phyloP scores from a whole-genome alignment of 306 rosid species.

The Pachyrhizus erosus region DNA sequence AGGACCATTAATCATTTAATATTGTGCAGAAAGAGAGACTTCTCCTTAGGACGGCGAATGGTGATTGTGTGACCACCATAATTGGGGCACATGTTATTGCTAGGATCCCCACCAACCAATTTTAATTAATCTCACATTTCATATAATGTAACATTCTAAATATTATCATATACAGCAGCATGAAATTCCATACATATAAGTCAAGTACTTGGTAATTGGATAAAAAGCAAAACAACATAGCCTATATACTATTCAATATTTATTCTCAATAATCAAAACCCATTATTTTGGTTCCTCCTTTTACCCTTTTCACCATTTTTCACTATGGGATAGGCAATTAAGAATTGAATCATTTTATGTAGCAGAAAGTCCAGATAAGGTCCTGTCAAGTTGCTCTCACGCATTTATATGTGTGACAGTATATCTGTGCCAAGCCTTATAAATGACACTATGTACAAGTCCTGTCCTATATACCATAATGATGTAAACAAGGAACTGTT shows the following conservation, averaged over 20 bases:
- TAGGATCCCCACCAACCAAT: constrained; percentile 58
- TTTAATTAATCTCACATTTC: constrained; percentile 47
- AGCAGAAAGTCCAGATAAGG: constrained; percentile 19
- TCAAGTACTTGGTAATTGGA: not conserved
- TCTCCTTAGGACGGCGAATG: constrained; percentile 46
- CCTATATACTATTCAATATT: not conserved
- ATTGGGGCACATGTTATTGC: constrained; percentile 69
- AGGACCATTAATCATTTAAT: constrained; percentile 41
- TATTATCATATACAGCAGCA: not conserved
- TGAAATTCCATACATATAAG: constrained; percentile 1
- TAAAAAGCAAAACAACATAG: constrained; percentile 29
- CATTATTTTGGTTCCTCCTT: constrained; percentile 23
- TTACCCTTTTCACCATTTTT: constrained; percentile 14
- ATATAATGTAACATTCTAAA: constrained; percentile 26
- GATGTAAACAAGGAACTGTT: constrained; percentile 23
- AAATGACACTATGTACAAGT: not conserved
- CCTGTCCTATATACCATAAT: constrained; percentile 26
- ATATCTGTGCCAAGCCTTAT: constrained; percentile 20
- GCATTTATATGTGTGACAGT: constrained; percentile 18
- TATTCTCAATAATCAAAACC: constrained; percentile 6
- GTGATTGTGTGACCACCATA: constrained; percentile 56
- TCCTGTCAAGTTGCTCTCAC: constrained; percentile 25
- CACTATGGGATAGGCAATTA: constrained; percentile 2
- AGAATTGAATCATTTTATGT: not conserved
- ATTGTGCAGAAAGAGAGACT: constrained; percentile 45